Evolutionary conservation across 768 basidiomycete species (phyloP).

Genomic region (Suillus sp.): DNA sequence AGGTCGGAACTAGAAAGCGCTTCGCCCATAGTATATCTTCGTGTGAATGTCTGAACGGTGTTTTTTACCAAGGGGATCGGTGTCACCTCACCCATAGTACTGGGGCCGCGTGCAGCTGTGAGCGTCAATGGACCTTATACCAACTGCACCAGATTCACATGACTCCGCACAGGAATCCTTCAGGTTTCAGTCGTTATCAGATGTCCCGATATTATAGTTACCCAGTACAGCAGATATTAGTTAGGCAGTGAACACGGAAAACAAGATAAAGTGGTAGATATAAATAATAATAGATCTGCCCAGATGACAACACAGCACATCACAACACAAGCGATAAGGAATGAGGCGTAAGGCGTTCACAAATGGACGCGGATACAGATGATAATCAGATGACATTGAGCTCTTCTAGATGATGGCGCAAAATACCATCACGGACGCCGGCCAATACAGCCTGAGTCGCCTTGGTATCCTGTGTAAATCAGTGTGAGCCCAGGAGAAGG

Average conservation of each 20-base stretch:
- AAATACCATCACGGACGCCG: conserved; percentile 46
- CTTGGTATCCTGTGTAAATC: conserved; percentile 36
- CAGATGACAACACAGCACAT: background rate
- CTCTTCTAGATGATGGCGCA: conserved; percentile 34
- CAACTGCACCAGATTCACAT: background rate
- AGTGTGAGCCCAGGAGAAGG: background rate
- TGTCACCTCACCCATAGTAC: background rate
- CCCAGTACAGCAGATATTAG: conserved; percentile 3
- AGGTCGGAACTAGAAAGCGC: background rate
- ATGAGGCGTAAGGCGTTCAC: background rate
- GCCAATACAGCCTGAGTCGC: conserved; percentile 41
- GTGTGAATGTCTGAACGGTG: background rate
- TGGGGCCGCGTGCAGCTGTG: background rate
- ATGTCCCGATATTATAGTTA: background rate
- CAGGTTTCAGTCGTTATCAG: background rate
- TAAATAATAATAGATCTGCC: conserved; percentile 4
- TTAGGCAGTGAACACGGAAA: background rate
- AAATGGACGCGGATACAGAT: background rate
- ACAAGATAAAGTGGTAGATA: conserved; percentile 3
- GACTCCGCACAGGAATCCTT: background rate
- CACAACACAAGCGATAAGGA: background rate
- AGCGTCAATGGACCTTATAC: background rate
- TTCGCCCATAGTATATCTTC: background rate
- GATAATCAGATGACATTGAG: conserved; percentile 30
- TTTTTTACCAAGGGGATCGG: background rate